Conservation (phyloP, 176 grass and related monocot genomes). For the Elymus sibiricus region DNA sequence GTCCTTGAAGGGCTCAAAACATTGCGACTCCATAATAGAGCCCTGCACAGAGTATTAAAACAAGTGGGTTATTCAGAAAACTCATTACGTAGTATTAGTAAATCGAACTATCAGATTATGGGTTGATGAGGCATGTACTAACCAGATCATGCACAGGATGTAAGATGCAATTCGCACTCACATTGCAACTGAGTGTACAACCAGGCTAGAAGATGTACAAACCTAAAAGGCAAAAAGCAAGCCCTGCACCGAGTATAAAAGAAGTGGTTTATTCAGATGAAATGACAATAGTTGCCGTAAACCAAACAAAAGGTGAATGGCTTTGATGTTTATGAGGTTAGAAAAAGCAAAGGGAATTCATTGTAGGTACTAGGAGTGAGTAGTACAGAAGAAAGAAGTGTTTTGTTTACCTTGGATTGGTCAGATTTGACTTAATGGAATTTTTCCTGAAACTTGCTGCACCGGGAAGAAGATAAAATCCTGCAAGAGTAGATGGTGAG, state of each 20-base stretch:
- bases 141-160: background rate
- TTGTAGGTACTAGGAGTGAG: background rate
- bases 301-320: background rate
- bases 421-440: too few relatives aligned
- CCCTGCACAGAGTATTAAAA: too few relatives aligned
- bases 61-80: too few relatives aligned
- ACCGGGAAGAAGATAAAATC: too few relatives aligned
- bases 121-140: too few relatives aligned
- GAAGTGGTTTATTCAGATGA: background rate
- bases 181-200: background rate
- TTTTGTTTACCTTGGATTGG: conserved; percentile 20
- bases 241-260: background rate
- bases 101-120: too few relatives aligned
- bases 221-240: background rate
- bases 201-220: background rate
- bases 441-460: background rate
- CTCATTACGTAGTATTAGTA: too few relatives aligned
- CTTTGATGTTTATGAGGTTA: background rate
- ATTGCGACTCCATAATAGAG: too few relatives aligned
- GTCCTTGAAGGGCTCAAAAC: background rate
- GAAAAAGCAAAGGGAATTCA: background rate
- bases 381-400: background rate
- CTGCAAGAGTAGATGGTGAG: too few relatives aligned
- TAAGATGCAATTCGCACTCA: background rate
- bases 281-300: background rate